phyloP scores from a whole-genome alignment of 192 early-diverging fungal species.

The Mortierella alpina region DNA sequence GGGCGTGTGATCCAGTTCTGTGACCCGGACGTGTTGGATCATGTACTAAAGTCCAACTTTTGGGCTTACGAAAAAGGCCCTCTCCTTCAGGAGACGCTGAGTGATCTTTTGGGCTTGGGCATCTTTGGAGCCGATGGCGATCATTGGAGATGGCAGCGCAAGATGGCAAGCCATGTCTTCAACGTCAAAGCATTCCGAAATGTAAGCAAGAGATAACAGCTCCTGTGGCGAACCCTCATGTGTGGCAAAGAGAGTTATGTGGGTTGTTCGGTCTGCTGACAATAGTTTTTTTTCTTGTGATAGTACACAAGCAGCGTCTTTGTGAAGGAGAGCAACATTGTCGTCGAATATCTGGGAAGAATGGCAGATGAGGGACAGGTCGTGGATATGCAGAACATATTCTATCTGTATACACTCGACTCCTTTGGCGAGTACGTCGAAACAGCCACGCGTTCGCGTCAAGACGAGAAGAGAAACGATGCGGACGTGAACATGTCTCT shows the following conservation, averaged over 20 bases:
- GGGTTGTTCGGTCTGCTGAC: too few species aligned
- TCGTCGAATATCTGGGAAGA: constrained; percentile 19
- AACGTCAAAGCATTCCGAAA: constrained; percentile 33
- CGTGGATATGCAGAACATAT: constrained; percentile 59
- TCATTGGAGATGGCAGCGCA: constrained; percentile 34
- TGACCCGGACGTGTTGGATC: constrained; percentile 37
- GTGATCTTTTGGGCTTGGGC: constrained; percentile 39
- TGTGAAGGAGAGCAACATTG: constrained; percentile 16
- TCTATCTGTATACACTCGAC: constrained; percentile 63
- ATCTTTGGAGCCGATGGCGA: constrained; percentile 52
- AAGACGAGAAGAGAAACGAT: neutral
- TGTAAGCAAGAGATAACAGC: neutral
- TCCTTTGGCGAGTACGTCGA: constrained; percentile 59
- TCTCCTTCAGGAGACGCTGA: constrained; percentile 5
- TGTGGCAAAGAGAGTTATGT: too few species aligned
- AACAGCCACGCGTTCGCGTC: neutral
- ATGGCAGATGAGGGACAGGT: constrained; percentile 35
- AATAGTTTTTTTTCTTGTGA: neutral
- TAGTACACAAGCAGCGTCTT: constrained; percentile 36
- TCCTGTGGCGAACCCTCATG: too few species aligned
- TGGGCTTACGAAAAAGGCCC: constrained; percentile 44
- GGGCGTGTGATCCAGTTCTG: constrained; percentile 35
- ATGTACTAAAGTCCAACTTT: constrained; percentile 53
- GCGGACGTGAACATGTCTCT: neutral
- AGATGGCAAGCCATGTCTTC: constrained; percentile 30